Evolutionary conservation across 306 rosid species (phyloP).

Genomic region (Pachyrhizus erosus): DNA sequence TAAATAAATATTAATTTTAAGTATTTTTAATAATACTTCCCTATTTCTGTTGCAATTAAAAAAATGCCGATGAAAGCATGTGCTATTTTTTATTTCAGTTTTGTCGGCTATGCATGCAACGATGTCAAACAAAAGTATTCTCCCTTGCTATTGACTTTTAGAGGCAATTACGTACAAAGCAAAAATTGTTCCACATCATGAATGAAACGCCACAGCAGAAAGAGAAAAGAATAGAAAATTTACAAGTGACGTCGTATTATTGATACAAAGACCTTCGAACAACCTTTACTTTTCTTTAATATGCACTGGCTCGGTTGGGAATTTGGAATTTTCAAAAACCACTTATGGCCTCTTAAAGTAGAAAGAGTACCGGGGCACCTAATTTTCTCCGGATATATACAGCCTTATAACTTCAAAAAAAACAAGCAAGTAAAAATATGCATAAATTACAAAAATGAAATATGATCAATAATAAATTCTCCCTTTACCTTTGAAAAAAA

Average conservation of each 20-base stretch:
- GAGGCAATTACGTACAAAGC: not conserved
- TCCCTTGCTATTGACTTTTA: conserved; percentile 19
- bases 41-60: not conserved
- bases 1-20: not conserved
- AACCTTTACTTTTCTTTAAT: conserved; percentile 10
- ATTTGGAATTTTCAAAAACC: not conserved
- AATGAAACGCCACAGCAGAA: conserved; percentile 5
- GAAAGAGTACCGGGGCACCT: not conserved
- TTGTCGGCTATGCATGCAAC: conserved; percentile 44
- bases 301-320: not conserved
- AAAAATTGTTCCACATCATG: conserved; percentile 1
- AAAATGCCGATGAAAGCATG: not conserved
- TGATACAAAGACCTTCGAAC: conserved; percentile 27
- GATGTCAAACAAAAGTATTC: conserved; percentile 18
- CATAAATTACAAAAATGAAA: not conserved
- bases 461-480: no score
- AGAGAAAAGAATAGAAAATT: conserved; percentile 22
- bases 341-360: not conserved
- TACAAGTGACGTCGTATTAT: not conserved
- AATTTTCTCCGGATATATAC: not conserved
- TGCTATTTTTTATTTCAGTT: not conserved
- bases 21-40: not conserved
- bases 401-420: not conserved
- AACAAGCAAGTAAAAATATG: not conserved
- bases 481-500: no score